These are phyloP conservation scores for Globisporangium perplexum DNA, from an alignment of 352 stramenopile genomes.

Conservation along the genomic window DNA sequence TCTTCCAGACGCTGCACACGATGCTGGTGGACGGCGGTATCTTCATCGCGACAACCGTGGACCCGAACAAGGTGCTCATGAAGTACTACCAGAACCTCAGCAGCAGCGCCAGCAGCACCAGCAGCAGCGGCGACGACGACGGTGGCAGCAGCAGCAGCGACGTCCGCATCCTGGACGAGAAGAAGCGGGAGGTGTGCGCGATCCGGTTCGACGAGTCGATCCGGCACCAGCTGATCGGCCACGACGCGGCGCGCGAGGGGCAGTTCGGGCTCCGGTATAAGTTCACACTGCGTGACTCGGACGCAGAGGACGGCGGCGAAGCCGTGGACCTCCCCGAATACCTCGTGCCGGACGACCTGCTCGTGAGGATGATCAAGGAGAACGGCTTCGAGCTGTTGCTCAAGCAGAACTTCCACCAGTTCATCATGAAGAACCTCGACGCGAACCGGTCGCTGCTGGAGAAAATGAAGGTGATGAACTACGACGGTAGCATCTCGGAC, in stretches of 20 bases:
- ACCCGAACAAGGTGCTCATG: conserved; percentile 90
- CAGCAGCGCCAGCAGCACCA: neutral
- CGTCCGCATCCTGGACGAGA: conserved; percentile 64
- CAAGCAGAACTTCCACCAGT: conserved; percentile 85
- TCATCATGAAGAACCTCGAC: conserved; percentile 70
- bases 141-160: conserved; percentile 26
- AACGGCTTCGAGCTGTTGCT: conserved; percentile 79
- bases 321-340: conserved; percentile 90
- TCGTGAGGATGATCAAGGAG: conserved; percentile 55
- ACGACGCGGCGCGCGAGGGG: conserved; percentile 28
- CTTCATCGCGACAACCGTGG: conserved; percentile 97
- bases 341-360: conserved; percentile 81
- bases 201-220: conserved; percentile 69
- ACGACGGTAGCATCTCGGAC: conserved; percentile 75
- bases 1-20: conserved; percentile 93
- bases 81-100: conserved; percentile 70
- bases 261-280: conserved; percentile 88
- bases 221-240: conserved; percentile 35
- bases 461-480: conserved; percentile 88
- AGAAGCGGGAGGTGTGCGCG: conserved; percentile 71
- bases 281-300: conserved; percentile 83
- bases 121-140: conserved; percentile 18
- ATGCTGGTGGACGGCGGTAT: conserved; percentile 91
- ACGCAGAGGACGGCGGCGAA: conserved; percentile 55
- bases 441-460: conserved; percentile 63